Evolutionary conservation across 1,139 yeast species (phyloP).

Genomic region (Diutina neorugosa): DNA sequence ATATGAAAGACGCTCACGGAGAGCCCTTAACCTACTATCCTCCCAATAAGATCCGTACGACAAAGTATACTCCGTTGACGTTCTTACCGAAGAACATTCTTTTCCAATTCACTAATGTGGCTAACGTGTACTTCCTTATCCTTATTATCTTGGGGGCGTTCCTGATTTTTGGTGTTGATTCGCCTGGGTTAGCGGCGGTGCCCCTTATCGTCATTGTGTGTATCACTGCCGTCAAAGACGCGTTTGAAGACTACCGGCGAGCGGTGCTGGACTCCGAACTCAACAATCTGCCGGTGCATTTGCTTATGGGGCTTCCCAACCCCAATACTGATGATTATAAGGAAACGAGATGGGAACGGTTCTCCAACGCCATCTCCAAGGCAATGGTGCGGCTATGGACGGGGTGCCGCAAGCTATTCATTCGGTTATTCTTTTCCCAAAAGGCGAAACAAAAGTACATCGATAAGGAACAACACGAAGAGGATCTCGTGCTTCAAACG

Average conservation of each 20-base stretch:
- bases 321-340: slow-evolving; percentile 65
- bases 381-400: slow-evolving; percentile 46
- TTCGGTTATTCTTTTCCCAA: background rate
- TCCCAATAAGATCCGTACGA: slow-evolving; percentile 46
- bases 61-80: slow-evolving; percentile 45
- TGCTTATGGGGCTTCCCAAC: slow-evolving; percentile 46
- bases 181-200: slow-evolving; percentile 43
- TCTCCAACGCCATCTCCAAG: slow-evolving; percentile 28
- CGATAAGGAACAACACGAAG: background rate
- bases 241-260: slow-evolving; percentile 45
- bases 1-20: slow-evolving; percentile 24
- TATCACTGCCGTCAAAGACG: slow-evolving; percentile 45
- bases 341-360: slow-evolving; percentile 51
- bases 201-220: slow-evolving; percentile 47
- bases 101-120: slow-evolving; percentile 40
- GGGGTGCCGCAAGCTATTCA: slow-evolving; percentile 34
- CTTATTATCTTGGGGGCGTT: slow-evolving; percentile 41
- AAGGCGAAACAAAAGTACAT: background rate
- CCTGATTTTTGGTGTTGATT: slow-evolving; percentile 46
- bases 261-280: slow-evolving; percentile 41
- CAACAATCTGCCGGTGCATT: slow-evolving; percentile 24
- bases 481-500: background rate
- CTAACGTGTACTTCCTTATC: slow-evolving; percentile 41
- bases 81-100: slow-evolving; percentile 42
- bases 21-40: slow-evolving; percentile 38